Evolutionary conservation across 805 yeast species (phyloP), one percentile per base, ranked within the genome.

Genomic region (Saccharomycopsis microspora): DNA sequence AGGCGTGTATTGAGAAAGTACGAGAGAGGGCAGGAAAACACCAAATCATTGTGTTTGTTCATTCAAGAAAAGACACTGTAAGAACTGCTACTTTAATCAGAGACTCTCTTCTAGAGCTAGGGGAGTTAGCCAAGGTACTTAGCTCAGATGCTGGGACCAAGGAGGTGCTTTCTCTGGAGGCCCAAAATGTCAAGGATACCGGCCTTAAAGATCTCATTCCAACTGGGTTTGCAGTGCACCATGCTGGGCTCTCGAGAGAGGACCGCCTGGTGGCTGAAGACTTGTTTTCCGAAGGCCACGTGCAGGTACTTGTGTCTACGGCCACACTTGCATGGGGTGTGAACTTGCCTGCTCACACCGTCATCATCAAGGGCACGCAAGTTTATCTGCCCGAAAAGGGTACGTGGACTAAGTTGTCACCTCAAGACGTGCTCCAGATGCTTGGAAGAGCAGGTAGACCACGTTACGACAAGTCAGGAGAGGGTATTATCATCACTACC

Each of bases 371-470:
- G 58, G 97, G 97, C 0, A 90, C 98, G 0, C 95, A 86, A 58
- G 80, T 88, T 0, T 93, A 94, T 58, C 83, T 93, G 4, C 97
- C 99, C 0, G 93, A 84, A 54, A 76, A 75, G 53, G 95, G 97
- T 47, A 66, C 75, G 5, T 90, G 97, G 97, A 78, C 78, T 2
- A 93, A 85, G 58, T 66, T 90, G n/a, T 82, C 95, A 0, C 94
- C 97, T 0, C 98, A 90, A 58, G 97, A 93, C 64, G 82, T 90
- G 37, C 63, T 90, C 6, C 98, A 90, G 65, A 90, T 90, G 97
- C 70, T 90, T n/a, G 97, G 97, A 36, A 78, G 97, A 68, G 97
- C 97, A 19, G 97, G 97, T 56, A 75, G 98, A 64, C 98, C 98
- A 0, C 72, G 96, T 46, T 93, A 83, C 64, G 98, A 90, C 62